Percentiles rank a stretch among this genome's conserved stretches.
Evolutionary conservation across 2,329 filamentous ascomycete species (phyloP).

Genomic region (Pleochaeta shiraiana): DNA sequence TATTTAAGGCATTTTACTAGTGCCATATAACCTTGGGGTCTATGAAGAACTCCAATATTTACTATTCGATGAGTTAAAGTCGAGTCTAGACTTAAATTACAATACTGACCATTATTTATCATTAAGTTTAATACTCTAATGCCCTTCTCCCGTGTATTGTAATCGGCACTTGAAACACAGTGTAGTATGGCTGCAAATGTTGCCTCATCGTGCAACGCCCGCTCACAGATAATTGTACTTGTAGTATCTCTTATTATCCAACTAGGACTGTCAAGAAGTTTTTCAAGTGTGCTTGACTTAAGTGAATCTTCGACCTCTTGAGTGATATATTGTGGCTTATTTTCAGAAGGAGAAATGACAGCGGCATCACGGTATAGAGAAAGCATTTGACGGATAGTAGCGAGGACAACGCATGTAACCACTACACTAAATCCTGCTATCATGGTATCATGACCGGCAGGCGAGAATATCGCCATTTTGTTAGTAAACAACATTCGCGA

Average conservation of each 20-base stretch:
- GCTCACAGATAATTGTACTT: conserved; percentile 33
- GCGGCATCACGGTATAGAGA: conserved; percentile 38
- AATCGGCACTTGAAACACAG: conserved; percentile 35
- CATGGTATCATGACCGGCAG: conserved; percentile 11
- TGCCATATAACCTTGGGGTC: conserved; percentile 21
- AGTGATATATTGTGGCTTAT: conserved; percentile 50
- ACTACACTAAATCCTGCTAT: conserved; percentile 19
- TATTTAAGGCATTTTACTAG: conserved; percentile 38
- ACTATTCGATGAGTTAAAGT: conserved; percentile 8
- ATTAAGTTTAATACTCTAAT: conserved; percentile 34
- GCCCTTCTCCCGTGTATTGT: conserved; percentile 34
- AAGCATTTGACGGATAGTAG: conserved; percentile 35
- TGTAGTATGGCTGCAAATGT: conserved; percentile 30
- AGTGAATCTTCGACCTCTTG: conserved; percentile 56
- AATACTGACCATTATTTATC: conserved; percentile 24
- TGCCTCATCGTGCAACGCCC: conserved; percentile 34
- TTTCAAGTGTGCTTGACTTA: conserved; percentile 40
- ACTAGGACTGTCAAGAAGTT: conserved; percentile 47
- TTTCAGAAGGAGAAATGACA: conserved; percentile 39
- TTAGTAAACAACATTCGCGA: conserved; percentile 10
- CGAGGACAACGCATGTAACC: conserved; percentile 34
- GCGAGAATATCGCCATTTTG: conserved; percentile 16
- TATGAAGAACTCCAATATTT: conserved; percentile 13
- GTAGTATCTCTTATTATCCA: conserved; percentile 50
- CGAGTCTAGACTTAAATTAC: background rate